Evolutionary conservation across 768 basidiomycete species (phyloP).

Genomic region (Lentinula guzmanii): DNA sequence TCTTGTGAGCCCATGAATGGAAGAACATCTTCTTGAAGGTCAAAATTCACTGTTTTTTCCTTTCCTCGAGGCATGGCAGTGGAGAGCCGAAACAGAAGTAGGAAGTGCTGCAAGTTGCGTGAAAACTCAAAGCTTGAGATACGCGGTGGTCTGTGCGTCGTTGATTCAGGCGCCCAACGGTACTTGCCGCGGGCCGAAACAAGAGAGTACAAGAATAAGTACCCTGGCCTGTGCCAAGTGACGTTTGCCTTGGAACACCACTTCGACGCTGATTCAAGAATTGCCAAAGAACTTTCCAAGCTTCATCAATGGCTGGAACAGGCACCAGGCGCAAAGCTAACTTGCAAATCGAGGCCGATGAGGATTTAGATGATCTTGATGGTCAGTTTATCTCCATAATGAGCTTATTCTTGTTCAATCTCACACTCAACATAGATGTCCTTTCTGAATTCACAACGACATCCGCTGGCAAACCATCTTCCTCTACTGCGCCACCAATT

Average conservation of each 20-base stretch:
- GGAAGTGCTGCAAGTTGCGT: neutral
- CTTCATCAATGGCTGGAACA: neutral
- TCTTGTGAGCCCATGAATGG: neutral
- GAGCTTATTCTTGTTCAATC: neutral
- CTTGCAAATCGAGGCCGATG: slow-evolving; percentile 15
- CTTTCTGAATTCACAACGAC: slow-evolving; percentile 35
- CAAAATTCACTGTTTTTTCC: neutral
- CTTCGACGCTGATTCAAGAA: neutral
- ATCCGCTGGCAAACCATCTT: neutral
- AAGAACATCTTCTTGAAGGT: neutral
- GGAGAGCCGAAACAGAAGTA: neutral
- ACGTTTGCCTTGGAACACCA: neutral
- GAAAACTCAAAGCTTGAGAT: neutral
- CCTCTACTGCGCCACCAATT: slow-evolving; percentile 7
- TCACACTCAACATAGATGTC: slow-evolving; percentile 28
- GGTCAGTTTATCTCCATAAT: slow-evolving; percentile 21
- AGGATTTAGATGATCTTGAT: slow-evolving; percentile 69
- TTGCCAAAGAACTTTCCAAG: neutral
- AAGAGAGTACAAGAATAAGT: neutral
- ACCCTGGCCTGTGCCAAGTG: neutral
- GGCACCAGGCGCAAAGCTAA: neutral
- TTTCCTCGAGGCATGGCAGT: neutral
- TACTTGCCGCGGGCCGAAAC: neutral
- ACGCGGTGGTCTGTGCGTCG: neutral
- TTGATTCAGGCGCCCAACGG: neutral